A percentile compares a stretch with the other conserved stretches of the same genome.
These are phyloP conservation scores for Hemisphaericaspora subhashii DNA, from an alignment of 1,139 yeast genomes.

Conservation along the genomic window DNA sequence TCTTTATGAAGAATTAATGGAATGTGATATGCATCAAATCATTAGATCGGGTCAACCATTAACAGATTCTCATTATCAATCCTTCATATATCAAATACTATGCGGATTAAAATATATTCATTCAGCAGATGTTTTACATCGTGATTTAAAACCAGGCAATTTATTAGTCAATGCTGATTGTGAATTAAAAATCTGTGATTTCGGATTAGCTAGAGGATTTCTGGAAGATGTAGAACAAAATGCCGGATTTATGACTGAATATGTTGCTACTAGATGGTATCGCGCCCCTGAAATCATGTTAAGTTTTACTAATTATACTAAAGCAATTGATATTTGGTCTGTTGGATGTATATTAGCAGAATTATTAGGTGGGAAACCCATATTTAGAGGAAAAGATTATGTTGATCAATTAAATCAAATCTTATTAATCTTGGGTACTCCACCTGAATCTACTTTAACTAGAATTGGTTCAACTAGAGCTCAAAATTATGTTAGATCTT, in stretches of 20 bases:
- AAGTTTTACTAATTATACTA: conserved; percentile 87
- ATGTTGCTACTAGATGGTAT: conserved; percentile 98
- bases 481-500: conserved; percentile 84
- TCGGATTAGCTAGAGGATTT: conserved; percentile 96
- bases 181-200: conserved; percentile 93
- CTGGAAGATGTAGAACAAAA: conserved; percentile 81
- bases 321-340: conserved; percentile 96
- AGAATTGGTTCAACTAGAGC: conserved; percentile 89
- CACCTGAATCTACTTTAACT: conserved; percentile 76
- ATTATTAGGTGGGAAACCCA: conserved; percentile 85
- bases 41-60: conserved; percentile 91
- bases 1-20: conserved; percentile 93
- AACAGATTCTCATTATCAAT: conserved; percentile 93
- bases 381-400: conserved; percentile 92
- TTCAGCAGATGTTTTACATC: conserved; percentile 91
- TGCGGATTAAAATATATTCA: conserved; percentile 89
- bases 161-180: conserved; percentile 93
- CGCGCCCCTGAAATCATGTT: conserved; percentile 98
- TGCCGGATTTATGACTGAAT: conserved; percentile 90
- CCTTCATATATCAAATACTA: conserved; percentile 85
- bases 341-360: conserved; percentile 97
- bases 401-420: conserved; percentile 94
- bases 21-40: conserved; percentile 97
- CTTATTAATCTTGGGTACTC: conserved; percentile 83
- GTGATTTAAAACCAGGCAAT: conserved; percentile 95